Evolutionary conservation across 2,329 filamentous ascomycete species (phyloP).

Genomic region (Exutisphaerella laricina): DNA sequence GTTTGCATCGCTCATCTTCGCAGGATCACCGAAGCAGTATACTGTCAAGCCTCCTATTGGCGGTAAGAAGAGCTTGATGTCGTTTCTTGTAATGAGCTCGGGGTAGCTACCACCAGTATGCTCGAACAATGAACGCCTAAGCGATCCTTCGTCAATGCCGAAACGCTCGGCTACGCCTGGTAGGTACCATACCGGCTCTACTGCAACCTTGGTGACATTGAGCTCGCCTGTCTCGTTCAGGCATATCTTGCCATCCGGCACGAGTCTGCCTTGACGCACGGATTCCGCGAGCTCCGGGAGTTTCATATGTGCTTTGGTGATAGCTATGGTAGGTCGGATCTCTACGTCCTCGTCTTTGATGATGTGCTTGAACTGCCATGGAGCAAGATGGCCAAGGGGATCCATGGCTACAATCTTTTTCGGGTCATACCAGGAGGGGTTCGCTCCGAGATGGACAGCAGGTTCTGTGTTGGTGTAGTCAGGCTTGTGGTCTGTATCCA

Average conservation of each 20-base stretch:
- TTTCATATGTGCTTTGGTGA: constrained; percentile 93
- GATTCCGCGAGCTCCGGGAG: constrained; percentile 91
- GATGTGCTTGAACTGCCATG: constrained; percentile 74
- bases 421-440: constrained; percentile 79
- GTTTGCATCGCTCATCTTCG: constrained; percentile 85
- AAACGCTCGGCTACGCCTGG: constrained; percentile 76
- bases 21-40: constrained; percentile 93
- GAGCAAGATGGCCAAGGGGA: constrained; percentile 80
- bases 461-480: constrained; percentile 85
- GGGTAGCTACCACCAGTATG: constrained; percentile 95
- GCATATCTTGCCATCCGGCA: constrained; percentile 81
- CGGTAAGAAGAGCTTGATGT: constrained; percentile 92
- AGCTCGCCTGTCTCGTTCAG: constrained; percentile 81
- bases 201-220: constrained; percentile 91
- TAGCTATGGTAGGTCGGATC: constrained; percentile 69
- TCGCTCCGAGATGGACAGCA: constrained; percentile 80
- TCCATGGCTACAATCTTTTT: constrained; percentile 99
- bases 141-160: constrained; percentile 84
- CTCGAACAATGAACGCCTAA: constrained; percentile 85
- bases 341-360: constrained; percentile 69
- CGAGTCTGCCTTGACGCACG: constrained; percentile 69
- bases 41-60: constrained; percentile 94
- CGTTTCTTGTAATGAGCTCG: constrained; percentile 87
- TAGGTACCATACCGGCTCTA: constrained; percentile 70
- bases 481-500: constrained; percentile 73